A percentile compares a stretch with the other conserved stretches of the same genome.
Conservation (phyloP, 768 basidiomycete genomes). For the Udeniomyces megalosporus region DNA sequence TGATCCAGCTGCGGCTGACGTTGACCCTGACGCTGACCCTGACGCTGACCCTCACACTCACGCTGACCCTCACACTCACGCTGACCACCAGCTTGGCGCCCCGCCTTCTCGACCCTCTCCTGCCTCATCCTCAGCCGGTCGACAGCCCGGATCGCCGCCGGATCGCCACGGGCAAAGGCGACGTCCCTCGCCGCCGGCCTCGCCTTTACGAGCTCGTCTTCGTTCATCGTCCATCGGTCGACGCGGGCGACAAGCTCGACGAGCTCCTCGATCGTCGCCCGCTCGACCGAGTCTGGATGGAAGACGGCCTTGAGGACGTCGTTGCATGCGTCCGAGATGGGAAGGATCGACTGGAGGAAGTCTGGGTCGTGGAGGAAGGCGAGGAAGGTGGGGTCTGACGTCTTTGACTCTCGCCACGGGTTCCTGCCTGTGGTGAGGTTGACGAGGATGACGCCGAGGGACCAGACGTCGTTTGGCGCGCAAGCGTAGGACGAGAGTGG, state of each 20-base stretch:
- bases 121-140: no score
- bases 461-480: slow-evolving; percentile 86
- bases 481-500: slow-evolving; percentile 44
- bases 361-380: slow-evolving; percentile 50
- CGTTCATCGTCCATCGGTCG: slow-evolving; percentile 4
- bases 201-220: background rate
- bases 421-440: slow-evolving; percentile 65
- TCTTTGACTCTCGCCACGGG: slow-evolving; percentile 55
- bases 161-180: no score
- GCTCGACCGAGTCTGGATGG: slow-evolving; percentile 43
- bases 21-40: no score
- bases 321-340: slow-evolving; percentile 54
- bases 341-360: slow-evolving; percentile 50
- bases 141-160: no score
- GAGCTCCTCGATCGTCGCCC: slow-evolving; percentile 50
- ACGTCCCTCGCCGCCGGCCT: background rate
- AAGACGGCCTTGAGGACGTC: slow-evolving; percentile 56
- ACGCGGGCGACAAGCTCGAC: slow-evolving; percentile 37
- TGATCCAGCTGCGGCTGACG: no score
- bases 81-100: no score
- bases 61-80: no score
- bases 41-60: no score
- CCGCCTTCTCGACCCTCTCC: no score
- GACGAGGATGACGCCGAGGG: slow-evolving; percentile 61
- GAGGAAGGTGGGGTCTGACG: slow-evolving; percentile 54